Conservation (phyloP, 2,329 filamentous ascomycete genomes). For the Xylaria arbuscula region DNA sequence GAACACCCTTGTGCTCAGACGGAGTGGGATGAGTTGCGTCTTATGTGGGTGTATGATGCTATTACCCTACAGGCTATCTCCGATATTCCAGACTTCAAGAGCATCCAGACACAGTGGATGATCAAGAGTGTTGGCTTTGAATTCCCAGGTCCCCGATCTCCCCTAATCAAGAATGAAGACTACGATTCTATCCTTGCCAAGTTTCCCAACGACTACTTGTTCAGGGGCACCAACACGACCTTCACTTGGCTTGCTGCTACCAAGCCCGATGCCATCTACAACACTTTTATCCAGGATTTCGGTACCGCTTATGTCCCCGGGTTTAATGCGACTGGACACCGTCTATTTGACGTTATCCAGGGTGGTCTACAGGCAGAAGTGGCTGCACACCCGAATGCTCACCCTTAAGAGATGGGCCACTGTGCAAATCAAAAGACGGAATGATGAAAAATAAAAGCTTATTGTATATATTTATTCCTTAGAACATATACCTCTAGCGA, state of each 20-base stretch:
- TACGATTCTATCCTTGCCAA: constrained; percentile 34
- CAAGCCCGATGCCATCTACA: constrained; percentile 33
- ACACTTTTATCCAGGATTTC: constrained; percentile 38
- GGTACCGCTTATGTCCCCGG: constrained; percentile 34
- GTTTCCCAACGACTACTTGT: constrained; percentile 37
- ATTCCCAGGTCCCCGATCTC: constrained; percentile 36
- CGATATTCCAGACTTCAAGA: constrained; percentile 34
- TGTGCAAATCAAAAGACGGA: background rate
- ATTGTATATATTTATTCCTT: constrained; percentile 15
- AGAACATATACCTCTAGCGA: background rate
- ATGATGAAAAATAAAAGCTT: background rate
- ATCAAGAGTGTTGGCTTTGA: constrained; percentile 38
- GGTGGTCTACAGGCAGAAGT: constrained; percentile 27
- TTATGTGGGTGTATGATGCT: constrained; percentile 32
- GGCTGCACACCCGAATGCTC: constrained; percentile 19
- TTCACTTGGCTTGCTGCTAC: constrained; percentile 36
- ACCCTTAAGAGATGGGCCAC: background rate
- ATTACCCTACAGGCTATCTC: constrained; percentile 34
- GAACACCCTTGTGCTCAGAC: constrained; percentile 25
- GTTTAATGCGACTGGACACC: constrained; percentile 35
- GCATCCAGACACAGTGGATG: constrained; percentile 38
- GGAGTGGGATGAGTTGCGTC: constrained; percentile 32
- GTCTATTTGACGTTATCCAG: constrained; percentile 36
- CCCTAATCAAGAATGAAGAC: constrained; percentile 31
- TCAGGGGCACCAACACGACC: constrained; percentile 38